Evolutionary conservation across 805 yeast genomes (phyloP), one percentile per base, ranked within the genome.

Genomic region (Sugiyamaella mastotermitis): DNA sequence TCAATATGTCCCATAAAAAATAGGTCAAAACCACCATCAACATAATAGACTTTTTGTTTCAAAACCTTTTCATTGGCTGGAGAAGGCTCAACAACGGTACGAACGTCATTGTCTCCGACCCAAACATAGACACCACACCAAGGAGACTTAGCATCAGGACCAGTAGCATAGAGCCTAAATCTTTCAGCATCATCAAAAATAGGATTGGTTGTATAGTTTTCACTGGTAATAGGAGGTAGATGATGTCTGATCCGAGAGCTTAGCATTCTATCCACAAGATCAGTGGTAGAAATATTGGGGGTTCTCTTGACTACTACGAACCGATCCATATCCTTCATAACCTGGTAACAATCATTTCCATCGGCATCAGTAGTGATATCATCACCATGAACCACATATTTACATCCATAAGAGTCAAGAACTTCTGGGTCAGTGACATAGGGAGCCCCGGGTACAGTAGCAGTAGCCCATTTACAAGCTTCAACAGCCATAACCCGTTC

Each of bases 341-440:
- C 69, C 41, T 82, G 80, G 62, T 92, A 92, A 53, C 97, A 86
- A 62, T 92, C 98, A 40, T 84, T 79, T 2, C 98, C 98, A 54
- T 85, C 72, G 11, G 95, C 95, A 61, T 92, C 97, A 1, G 97
- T 83, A 18, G 97, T 92, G 48, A 92, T 86, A 56, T 92, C 98
- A 61, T 92, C 98, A 5, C 98, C 98, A 60, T 92, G 98, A 8
- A 92, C 95, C n/a, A 92, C 98, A 57, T 79, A 92, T 54, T 76
- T 62, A 64, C 98, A 92, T 5, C 73, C 74, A 54, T 75, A 75
- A 18, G 66, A 49, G 50, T 83, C 86, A 85, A 87, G 73, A 37
- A 85, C 81, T 29, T 63, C 65, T 1, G 94, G 94, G 47, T 78
- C 83, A 0, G 98, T 92, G 10, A 90, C 97, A 56, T 92, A 92